Conservation (phyloP, 2,329 filamentous ascomycete genomes). For the Cladophialophora yegresii region DNA sequence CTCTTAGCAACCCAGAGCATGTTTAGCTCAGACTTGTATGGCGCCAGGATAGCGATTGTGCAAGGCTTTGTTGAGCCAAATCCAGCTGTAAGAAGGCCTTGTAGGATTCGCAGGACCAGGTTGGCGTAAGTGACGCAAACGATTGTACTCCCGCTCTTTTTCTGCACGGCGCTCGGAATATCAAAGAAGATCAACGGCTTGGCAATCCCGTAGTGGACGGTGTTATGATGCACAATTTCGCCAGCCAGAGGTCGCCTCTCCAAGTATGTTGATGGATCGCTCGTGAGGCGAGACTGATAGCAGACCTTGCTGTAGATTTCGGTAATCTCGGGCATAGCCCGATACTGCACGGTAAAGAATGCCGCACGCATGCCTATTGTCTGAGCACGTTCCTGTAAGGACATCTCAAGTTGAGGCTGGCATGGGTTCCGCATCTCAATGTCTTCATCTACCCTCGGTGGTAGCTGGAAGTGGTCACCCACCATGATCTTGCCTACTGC, state of each 20-base stretch:
- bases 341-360: slow-evolving; percentile 22
- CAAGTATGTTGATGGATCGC: neutral
- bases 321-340: slow-evolving; percentile 18
- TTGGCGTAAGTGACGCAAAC: slow-evolving; percentile 14
- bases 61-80: slow-evolving; percentile 20
- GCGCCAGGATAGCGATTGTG: slow-evolving; percentile 19
- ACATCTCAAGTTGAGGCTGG: neutral
- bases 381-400: neutral
- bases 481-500: slow-evolving; percentile 17
- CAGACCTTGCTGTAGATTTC: slow-evolving; percentile 17
- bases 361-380: neutral
- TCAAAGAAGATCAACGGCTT: slow-evolving; percentile 15
- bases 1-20: slow-evolving; percentile 12
- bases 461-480: slow-evolving; percentile 12
- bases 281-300: slow-evolving; percentile 6
- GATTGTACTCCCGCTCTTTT: neutral
- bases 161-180: neutral
- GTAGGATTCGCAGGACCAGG: slow-evolving; percentile 6
- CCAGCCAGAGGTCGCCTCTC: neutral
- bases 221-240: slow-evolving; percentile 9
- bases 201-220: neutral
- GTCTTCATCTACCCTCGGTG: neutral
- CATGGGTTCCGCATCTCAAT: neutral
- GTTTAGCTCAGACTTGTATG: slow-evolving; percentile 14
- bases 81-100: slow-evolving; percentile 10